Base-by-base conservation (phyloP, 2,329 filamentous ascomycete genomes). In the Microascus cirrosus region DNA sequence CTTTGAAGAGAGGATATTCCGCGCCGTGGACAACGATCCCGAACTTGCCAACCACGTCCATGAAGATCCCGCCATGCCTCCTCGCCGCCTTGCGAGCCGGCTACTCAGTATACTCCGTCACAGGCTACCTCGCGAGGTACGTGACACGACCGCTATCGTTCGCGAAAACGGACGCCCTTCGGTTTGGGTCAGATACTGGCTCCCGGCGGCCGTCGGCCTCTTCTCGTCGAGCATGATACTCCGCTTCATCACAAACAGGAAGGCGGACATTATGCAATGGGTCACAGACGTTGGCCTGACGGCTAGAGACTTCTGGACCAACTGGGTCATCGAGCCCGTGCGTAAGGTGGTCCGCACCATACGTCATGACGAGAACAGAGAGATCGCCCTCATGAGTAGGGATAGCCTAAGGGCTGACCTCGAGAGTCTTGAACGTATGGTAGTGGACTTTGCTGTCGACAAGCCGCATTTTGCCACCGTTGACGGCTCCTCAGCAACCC, bases 371-470 rank as follows among this genome's bases (percentile, higher is more conserved):
- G 85, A 89, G 65, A 87, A 85, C 63, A 96, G 90, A 67, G 93
- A 97, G 68, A 93, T 99, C 62, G 94, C 93, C 52, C 89, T 99
- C 63, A 94, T 99, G 88, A 96, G 91, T 73, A 89, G 90, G 60
- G 87, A 93, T 63, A 96, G 91, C 63, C 80, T 99, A 24, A 86
- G 87, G 68, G 91, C 92, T 1, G 94, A 99, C 68, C 84, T 90
- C 35, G 90, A 91, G 57, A 96, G 91, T 67, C 76, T 99, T 35
- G 93, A 99, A 70, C 86, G 94, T 54, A 99, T 99, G 94, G 95
- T 99, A 3, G 87, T 99, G 42, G 94, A 97, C 64, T 99, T 99
- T 74, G 89, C 92, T 4, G 75, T 86, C 11, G 91, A 96, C 64
- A 90, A 91, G 65, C 88, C 90, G 1, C 78, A 83, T 57, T 79